Percentiles rank a stretch among this genome's conserved stretches.
phyloP scores from a whole-genome alignment of 2,329 filamentous ascomycete species.

The Colletotrichum gloeosporioides region DNA sequence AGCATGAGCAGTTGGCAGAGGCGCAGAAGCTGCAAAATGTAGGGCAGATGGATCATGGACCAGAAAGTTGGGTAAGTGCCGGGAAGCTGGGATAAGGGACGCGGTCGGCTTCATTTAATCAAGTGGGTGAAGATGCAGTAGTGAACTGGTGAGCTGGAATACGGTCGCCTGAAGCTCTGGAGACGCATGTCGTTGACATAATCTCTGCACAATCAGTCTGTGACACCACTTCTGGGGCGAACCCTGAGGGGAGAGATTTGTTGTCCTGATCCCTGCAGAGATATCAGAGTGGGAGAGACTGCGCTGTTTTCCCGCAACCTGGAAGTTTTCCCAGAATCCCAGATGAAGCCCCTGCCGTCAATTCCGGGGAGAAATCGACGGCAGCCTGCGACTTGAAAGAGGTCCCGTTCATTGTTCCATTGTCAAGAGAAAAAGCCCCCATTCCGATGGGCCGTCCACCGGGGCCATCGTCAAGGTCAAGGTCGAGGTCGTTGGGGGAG shows the following conservation, averaged over 20 bases:
- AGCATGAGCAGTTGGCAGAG: background rate
- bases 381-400: background rate
- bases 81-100: background rate
- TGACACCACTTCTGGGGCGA: conserved; percentile 10
- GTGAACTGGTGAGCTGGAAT: background rate
- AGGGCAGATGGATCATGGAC: background rate
- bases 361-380: background rate
- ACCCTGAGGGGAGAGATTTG: conserved; percentile 9
- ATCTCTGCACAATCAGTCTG: conserved; percentile 19
- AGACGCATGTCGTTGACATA: background rate
- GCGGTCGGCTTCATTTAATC: background rate
- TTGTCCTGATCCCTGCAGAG: background rate
- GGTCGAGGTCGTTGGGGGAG: background rate
- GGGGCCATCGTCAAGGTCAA: background rate
- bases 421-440: background rate
- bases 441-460: background rate
- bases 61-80: background rate
- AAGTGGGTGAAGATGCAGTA: background rate
- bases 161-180: background rate
- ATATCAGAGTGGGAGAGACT: background rate
- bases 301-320: conserved; percentile 9
- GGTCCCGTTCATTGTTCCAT: background rate
- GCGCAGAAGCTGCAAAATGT: background rate
- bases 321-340: conserved; percentile 1
- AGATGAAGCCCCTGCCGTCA: conserved; percentile 1